Base-by-base conservation (phyloP, 139 green algal species). In the Asterochloris sp. region DNA sequence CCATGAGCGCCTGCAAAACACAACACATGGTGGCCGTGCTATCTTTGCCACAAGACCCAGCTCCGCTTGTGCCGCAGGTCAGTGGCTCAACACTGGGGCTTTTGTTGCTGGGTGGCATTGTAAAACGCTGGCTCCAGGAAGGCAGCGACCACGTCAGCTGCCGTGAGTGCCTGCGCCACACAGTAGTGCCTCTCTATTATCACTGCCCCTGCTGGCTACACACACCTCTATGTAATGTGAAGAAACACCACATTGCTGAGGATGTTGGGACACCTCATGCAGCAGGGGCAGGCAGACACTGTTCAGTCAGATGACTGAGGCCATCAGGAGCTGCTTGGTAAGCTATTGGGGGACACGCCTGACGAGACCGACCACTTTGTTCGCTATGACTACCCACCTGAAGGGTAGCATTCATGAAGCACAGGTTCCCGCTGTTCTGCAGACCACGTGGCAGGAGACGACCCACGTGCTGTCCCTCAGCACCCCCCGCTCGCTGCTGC, bases 381-480 rank as follows among this genome's bases (percentile, higher is more conserved):
- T 0, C 10, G 29, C 10, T 13, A 13, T 15, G n/a, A n/a, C n/a
- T 10, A 38, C 75, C 13, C 64, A 91, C 89, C 89, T 94, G 90
- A 76, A 95, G 82, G 0, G 89, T 93, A 29, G 85, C 86, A 86
- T 95, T 96, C 83, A 95, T 89, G 83, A 97, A 97, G 91, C 93
- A 97, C 8, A 91, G 86, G 87, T 96, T 96, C 74, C 93, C 93
- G 0, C 91, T 93, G 88, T 96, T 96, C 64, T 91, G 66, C 12
- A 97, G 86, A 13, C 93, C 92, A 11, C 91, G 83, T 0, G 93
- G 93, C 84, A 86, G 78, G 62, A 94, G 81, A 10, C 83, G 76
- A 54, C 76, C 61, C 23, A 26, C 21, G 24, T 80, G 60, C 38
- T 61, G 60, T 54, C 23, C 13, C 24, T 76, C 60, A 80, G 26